A percentile compares a stretch with the other conserved stretches of the same genome.
phyloP scores from a whole-genome alignment of 1,139 yeast genomes.

The Yamadazyma membranifaciens region DNA sequence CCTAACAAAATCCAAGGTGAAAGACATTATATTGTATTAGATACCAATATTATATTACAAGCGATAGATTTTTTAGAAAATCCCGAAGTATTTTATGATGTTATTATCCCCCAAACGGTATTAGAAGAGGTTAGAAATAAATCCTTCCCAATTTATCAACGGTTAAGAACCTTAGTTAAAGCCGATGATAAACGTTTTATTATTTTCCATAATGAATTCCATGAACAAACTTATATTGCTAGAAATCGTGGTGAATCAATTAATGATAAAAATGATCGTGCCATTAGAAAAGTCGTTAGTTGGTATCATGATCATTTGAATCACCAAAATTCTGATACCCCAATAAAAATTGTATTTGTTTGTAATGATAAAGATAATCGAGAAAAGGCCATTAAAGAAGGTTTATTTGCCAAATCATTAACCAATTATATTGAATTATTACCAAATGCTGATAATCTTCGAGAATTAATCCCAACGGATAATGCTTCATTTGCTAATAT shows the following conservation, averaged over 20 bases:
- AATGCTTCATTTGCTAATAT: conserved; percentile 23
- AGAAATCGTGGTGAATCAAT: conserved; percentile 70
- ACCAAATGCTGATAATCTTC: conserved; percentile 72
- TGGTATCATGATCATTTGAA: conserved; percentile 74
- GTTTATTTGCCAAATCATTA: conserved; percentile 56
- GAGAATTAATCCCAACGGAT: conserved; percentile 71
- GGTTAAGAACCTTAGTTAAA: conserved; percentile 74
- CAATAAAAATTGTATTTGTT: conserved; percentile 58
- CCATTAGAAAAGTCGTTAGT: conserved; percentile 70
- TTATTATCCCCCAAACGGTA: conserved; percentile 89
- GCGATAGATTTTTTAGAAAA: conserved; percentile 90
- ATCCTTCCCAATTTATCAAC: conserved; percentile 83
- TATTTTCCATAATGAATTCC: conserved; percentile 92
- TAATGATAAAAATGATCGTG: conserved; percentile 90
- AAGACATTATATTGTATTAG: conserved; percentile 75
- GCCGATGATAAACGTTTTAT: conserved; percentile 82
- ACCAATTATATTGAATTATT: conserved; percentile 66
- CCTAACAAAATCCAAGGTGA: conserved; percentile 41
- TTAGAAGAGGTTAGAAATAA: conserved; percentile 89
- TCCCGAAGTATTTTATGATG: conserved; percentile 76
- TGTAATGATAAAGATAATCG: conserved; percentile 77
- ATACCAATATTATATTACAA: conserved; percentile 83
- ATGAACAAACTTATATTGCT: conserved; percentile 63
- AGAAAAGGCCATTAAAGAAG: conserved; percentile 53
- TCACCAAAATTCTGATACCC: conserved; percentile 26